Percentiles rank a stretch among this genome's conserved stretches.
These are phyloP conservation scores for Fusarium neocosmosporiellum DNA, from an alignment of 2,329 filamentous ascomycete genomes.

Conservation along the genomic window DNA sequence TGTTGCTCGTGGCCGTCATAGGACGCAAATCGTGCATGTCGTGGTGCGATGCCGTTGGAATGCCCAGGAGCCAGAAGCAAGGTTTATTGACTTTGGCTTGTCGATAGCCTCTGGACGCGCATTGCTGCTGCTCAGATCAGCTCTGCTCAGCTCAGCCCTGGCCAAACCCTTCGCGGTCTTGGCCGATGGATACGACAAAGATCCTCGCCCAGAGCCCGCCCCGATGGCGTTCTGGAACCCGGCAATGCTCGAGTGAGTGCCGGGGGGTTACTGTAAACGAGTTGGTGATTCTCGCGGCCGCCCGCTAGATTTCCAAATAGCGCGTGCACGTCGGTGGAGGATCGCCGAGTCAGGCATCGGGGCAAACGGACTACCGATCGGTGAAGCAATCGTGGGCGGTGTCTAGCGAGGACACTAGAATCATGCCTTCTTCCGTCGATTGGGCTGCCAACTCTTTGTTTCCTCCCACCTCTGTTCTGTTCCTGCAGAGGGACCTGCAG, in stretches of 20 bases:
- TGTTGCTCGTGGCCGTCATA: slow-evolving; percentile 16
- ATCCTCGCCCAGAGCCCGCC: background rate
- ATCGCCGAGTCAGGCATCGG: slow-evolving; percentile 28
- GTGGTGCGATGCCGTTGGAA: slow-evolving; percentile 32
- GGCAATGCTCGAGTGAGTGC: slow-evolving; percentile 10
- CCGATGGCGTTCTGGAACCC: slow-evolving; percentile 19
- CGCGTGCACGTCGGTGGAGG: slow-evolving; percentile 20
- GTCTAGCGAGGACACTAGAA: background rate
- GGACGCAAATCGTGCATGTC: slow-evolving; percentile 20
- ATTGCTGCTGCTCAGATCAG: slow-evolving; percentile 21
- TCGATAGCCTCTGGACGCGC: slow-evolving; percentile 14
- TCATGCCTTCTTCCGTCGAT: slow-evolving; percentile 19
- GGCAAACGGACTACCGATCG: background rate
- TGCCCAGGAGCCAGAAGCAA: slow-evolving; percentile 17
- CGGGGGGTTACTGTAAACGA: background rate
- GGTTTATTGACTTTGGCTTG: slow-evolving; percentile 3
- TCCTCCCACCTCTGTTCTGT: slow-evolving; percentile 20
- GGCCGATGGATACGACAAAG: slow-evolving; percentile 11
- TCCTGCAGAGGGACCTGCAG: slow-evolving; percentile 37
- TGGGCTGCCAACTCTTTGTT: slow-evolving; percentile 22
- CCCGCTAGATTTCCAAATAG: background rate
- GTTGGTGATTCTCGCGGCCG: background rate
- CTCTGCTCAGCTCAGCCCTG: slow-evolving; percentile 1
- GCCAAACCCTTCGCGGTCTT: slow-evolving; percentile 8
- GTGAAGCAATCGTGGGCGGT: background rate